A percentile compares a stretch with the other conserved stretches of the same genome.
Evolutionary conservation across 306 rosid species (phyloP).

Genomic region (Corylus avellana): DNA sequence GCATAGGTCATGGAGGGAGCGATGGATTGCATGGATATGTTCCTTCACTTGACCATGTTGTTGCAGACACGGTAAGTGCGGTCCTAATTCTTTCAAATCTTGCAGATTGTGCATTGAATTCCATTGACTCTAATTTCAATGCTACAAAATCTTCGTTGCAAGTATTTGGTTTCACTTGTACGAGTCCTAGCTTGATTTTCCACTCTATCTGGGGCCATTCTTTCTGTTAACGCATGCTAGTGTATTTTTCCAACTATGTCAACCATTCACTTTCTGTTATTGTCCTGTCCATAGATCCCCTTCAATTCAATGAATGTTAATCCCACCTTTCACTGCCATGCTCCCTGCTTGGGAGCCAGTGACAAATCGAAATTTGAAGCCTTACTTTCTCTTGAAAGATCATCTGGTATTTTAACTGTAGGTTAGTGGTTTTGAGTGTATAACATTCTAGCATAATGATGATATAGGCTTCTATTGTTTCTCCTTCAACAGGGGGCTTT

Average conservation of each 20-base stretch:
- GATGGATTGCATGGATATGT: conserved; percentile 99
- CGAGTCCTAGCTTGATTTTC: background rate
- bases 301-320: background rate
- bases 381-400: background rate
- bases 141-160: background rate
- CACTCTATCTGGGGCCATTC: background rate
- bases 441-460: conserved; percentile 11
- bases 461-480: background rate
- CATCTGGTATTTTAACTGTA: conserved; percentile 9
- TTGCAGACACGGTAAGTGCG: conserved; percentile 86
- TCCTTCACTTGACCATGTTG: conserved; percentile 96
- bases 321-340: background rate
- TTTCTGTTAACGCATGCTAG: background rate
- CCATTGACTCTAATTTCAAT: no score
- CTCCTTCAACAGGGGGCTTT: conserved; percentile 66
- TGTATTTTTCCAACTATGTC: background rate
- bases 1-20: conserved; percentile 95
- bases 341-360: background rate
- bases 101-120: background rate
- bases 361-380: background rate
- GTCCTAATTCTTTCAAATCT: background rate
- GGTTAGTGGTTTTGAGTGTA: background rate
- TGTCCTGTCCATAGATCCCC: background rate
- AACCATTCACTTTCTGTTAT: background rate
- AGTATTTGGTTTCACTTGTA: background rate